Evolutionary conservation across 2,329 filamentous ascomycete species (phyloP).

Genomic region (Trichophyton rubrum): DNA sequence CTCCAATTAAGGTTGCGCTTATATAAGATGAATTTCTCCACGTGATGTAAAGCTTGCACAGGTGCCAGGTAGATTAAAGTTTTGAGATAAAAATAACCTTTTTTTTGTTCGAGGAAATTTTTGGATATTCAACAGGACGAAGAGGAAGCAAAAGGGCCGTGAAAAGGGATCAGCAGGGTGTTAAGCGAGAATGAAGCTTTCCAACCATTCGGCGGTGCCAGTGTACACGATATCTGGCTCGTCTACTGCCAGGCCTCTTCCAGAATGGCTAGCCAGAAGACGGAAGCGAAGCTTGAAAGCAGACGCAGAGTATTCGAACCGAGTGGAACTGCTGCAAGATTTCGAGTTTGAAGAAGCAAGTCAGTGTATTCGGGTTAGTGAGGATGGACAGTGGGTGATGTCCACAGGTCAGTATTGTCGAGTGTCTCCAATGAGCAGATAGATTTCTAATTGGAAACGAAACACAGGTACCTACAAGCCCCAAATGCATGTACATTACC

Average conservation of each 20-base stretch:
- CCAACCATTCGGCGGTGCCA: conserved; percentile 62
- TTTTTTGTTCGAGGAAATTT: no score
- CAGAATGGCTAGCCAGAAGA: conserved; percentile 87
- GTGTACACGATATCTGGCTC: conserved; percentile 94
- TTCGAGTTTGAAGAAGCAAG: conserved; percentile 97
- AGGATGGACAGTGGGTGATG: conserved; percentile 96
- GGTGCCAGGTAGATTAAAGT: neutral
- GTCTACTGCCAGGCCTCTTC: conserved; percentile 72
- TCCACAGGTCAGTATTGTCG: conserved; percentile 54
- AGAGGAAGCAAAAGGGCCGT: no score
- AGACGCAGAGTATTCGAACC: conserved; percentile 82
- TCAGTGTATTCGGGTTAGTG: conserved; percentile 74
- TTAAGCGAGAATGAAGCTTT: conserved; percentile 33
- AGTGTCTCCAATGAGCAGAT: neutral
- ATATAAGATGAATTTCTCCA: neutral
- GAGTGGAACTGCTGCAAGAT: conserved; percentile 89
- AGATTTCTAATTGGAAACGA: neutral
- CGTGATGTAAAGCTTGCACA: neutral
- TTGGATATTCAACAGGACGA: no score
- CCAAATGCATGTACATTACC: conserved; percentile 90
- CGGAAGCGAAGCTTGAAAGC: conserved; percentile 86
- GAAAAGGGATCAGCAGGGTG: no score
- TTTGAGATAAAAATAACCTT: no score
- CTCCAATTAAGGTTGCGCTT: neutral
- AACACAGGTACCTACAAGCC: conserved; percentile 52